Evolutionary conservation across 2,329 filamentous ascomycete species (phyloP).

Genomic region (Blastomyces percursus): DNA sequence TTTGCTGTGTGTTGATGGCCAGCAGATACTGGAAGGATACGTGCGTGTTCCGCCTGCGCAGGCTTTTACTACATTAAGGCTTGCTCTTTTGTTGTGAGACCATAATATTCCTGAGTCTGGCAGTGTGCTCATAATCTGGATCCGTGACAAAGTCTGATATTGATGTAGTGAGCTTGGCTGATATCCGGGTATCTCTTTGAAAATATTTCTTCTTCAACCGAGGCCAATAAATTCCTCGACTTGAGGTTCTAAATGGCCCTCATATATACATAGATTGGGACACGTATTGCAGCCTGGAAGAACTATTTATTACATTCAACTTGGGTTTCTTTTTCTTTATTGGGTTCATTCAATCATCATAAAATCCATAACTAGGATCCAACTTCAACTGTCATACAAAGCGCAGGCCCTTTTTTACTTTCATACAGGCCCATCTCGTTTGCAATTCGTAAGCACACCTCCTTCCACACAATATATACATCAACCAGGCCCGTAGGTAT

Average conservation of each 20-base stretch:
- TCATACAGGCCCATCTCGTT: conserved; percentile 37
- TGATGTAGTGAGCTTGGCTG: no score
- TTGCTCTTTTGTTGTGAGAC: background rate
- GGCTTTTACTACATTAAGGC: background rate
- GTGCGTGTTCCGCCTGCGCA: background rate
- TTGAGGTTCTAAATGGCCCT: no score
- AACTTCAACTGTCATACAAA: conserved; percentile 25
- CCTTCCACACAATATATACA: conserved; percentile 26
- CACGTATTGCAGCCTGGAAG: background rate
- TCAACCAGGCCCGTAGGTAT: conserved; percentile 20
- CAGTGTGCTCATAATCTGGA: background rate
- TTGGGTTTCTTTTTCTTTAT: background rate
- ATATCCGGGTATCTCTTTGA: no score
- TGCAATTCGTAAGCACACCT: conserved; percentile 33
- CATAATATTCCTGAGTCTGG: background rate
- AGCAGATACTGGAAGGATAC: background rate
- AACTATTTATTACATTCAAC: background rate
- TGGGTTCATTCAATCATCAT: background rate
- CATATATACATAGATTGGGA: background rate
- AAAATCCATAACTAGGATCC: conserved; percentile 11
- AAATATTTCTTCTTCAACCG: no score
- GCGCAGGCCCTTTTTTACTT: conserved; percentile 27
- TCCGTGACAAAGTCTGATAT: background rate
- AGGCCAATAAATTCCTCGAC: no score
- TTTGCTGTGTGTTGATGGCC: background rate